Conservation (phyloP, 2,329 filamentous ascomycete species). For the Mycosphaerelloides madeirae region DNA sequence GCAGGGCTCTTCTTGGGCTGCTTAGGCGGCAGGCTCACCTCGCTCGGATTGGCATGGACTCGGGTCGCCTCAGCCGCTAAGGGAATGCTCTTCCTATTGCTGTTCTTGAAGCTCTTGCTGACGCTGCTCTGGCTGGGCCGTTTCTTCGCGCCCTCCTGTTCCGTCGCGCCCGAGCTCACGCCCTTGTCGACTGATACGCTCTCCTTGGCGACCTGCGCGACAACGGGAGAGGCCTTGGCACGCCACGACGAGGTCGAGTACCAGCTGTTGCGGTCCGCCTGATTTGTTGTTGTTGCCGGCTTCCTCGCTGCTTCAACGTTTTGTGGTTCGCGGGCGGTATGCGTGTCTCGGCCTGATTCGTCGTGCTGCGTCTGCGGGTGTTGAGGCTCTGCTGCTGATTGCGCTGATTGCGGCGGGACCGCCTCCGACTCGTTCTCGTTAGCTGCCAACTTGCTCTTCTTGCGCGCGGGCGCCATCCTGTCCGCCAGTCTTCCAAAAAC, state of each 20-base stretch:
- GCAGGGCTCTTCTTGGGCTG: constrained; percentile 22
- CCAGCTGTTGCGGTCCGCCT: constrained; percentile 35
- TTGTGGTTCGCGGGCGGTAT: neutral
- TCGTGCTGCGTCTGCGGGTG: neutral
- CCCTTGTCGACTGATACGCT: constrained; percentile 43
- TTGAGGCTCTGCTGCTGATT: neutral
- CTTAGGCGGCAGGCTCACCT: constrained; percentile 25
- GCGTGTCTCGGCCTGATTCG: neutral
- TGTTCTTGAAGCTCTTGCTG: constrained; percentile 38
- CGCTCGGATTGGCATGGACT: constrained; percentile 39
- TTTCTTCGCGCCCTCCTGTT: constrained; percentile 28
- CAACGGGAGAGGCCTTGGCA: constrained; percentile 43
- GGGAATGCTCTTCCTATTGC: constrained; percentile 42
- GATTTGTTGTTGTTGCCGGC: neutral
- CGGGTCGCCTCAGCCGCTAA: constrained; percentile 44
- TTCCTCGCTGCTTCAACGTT: neutral
- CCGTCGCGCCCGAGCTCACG: constrained; percentile 36
- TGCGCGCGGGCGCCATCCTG: constrained; percentile 21
- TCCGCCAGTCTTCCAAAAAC: constrained; percentile 9
- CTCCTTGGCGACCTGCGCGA: constrained; percentile 44
- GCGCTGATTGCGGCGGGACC: neutral
- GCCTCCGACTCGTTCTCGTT: constrained; percentile 15
- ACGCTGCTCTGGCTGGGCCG: constrained; percentile 29
- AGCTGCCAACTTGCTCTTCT: constrained; percentile 21
- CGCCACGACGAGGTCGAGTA: constrained; percentile 39